phyloP scores from a whole-genome alignment of 1,284 basidiomycete genomes.

The Violaceomyces palustris region DNA sequence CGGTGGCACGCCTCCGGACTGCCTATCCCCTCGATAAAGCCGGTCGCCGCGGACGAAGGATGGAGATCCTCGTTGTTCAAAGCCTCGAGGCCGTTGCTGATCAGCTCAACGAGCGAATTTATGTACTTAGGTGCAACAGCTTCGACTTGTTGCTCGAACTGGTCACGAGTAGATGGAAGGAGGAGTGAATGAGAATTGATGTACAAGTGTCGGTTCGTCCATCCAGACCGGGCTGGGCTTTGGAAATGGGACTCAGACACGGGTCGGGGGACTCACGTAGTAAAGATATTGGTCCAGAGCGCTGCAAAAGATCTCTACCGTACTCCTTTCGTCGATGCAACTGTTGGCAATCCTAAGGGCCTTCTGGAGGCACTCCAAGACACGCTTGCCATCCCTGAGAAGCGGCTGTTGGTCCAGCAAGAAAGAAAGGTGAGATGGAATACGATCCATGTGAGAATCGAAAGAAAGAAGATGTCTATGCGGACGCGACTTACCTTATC shows the following conservation, averaged over 20 bases:
- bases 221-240: not conserved
- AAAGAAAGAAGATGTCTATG: not conserved
- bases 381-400: slow-evolving; percentile 48
- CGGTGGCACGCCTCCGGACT: slow-evolving; percentile 83
- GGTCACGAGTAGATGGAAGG: too few relatives aligned
- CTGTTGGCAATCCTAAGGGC: slow-evolving; percentile 49
- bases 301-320: slow-evolving; percentile 49
- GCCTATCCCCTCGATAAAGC: slow-evolving; percentile 80
- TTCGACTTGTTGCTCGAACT: slow-evolving; percentile 48
- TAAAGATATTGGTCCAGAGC: slow-evolving; percentile 51
- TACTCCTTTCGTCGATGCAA: slow-evolving; percentile 49
- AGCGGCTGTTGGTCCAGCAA: slow-evolving; percentile 16
- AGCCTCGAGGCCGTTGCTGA: slow-evolving; percentile 38
- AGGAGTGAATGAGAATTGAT: too few relatives aligned
- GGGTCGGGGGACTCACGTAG: slow-evolving; percentile 24
- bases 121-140: slow-evolving; percentile 47
- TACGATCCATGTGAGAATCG: not conserved
- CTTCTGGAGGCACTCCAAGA: slow-evolving; percentile 51
- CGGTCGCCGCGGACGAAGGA: slow-evolving; percentile 53
- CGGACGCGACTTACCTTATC: not conserved
- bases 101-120: slow-evolving; percentile 47
- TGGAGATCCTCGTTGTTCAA: not conserved
- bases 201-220: too few relatives aligned
- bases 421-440: too few relatives aligned
- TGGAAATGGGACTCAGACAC: too few relatives aligned